Conservation (phyloP, 192 early-diverging fungal genomes). For the Funneliformis mosseae region DNA sequence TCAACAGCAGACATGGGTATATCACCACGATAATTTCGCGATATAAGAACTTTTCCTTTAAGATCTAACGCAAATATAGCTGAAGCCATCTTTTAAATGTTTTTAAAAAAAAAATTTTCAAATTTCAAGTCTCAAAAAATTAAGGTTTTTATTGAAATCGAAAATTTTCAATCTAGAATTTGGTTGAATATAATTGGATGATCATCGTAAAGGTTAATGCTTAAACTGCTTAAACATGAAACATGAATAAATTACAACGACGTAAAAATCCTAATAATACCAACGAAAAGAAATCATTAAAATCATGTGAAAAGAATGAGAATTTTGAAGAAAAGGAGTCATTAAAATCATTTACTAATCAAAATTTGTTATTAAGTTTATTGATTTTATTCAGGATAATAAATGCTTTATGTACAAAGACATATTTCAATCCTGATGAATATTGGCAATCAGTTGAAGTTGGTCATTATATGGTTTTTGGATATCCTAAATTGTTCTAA, state of each 20-base stretch:
- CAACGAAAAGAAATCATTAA: no score
- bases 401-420: conserved; percentile 65
- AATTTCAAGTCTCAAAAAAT: not conserved
- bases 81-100: conserved; percentile 50
- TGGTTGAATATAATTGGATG: not conserved
- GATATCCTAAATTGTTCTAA: conserved; percentile 53
- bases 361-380: conserved; percentile 32
- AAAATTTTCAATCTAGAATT: not conserved
- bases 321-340: not conserved
- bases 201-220: not conserved
- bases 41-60: conserved; percentile 99
- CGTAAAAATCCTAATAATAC: not conserved
- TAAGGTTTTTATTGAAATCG: not conserved
- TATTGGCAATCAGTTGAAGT: conserved; percentile 97
- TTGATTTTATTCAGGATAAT: conserved; percentile 61
- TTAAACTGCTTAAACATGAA: no score
- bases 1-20: conserved; percentile 96
- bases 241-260: not conserved
- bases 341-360: not conserved
- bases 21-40: conserved; percentile 96
- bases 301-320: not conserved
- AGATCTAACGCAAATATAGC: conserved; percentile 94
- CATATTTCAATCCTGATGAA: conserved; percentile 93
- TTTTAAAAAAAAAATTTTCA: no score
- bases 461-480: conserved; percentile 83